These are phyloP conservation scores for Oldenlandia corymbosa DNA, from an alignment of 257 asterid genomes.

Conservation along the genomic window DNA sequence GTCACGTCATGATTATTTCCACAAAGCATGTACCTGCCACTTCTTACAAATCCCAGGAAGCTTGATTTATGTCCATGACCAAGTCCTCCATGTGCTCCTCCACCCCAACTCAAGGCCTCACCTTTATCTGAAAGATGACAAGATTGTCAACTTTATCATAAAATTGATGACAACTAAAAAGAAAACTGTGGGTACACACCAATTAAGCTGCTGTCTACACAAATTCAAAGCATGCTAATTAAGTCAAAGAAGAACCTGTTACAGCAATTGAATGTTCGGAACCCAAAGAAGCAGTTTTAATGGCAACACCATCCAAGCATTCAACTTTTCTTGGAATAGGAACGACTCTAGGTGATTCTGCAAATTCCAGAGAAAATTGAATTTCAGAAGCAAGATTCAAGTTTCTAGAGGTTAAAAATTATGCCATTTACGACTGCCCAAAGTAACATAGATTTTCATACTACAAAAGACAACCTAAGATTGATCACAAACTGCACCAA, in stretches of 20 bases:
- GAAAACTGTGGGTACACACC: background rate
- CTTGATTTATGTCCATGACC: slow-evolving; percentile 89
- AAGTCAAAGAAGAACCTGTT: slow-evolving; percentile 47
- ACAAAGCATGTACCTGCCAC: slow-evolving; percentile 52
- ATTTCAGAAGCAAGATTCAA: background rate
- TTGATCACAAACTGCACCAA: background rate
- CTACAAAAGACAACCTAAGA: too few relatives aligned
- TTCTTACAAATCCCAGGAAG: slow-evolving; percentile 63
- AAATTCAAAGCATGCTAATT: background rate
- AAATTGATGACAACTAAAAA: background rate
- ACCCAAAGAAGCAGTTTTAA: slow-evolving; percentile 63
- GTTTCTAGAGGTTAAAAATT: background rate
- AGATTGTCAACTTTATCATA: slow-evolving; percentile 10
- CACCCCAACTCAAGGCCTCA: slow-evolving; percentile 96
- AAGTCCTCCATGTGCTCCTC: slow-evolving; percentile 88
- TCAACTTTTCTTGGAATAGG: slow-evolving; percentile 63
- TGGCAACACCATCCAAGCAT: slow-evolving; percentile 60
- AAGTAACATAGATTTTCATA: background rate
- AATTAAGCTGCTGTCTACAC: background rate
- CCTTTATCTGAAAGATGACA: slow-evolving; percentile 58
- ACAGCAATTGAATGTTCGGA: slow-evolving; percentile 91
- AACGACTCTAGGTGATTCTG: slow-evolving; percentile 69
- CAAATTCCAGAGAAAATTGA: slow-evolving; percentile 22
- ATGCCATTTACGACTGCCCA: too few relatives aligned
- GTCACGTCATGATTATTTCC: background rate